Percentiles rank a stretch among this genome's conserved stretches.
Evolutionary conservation across 2,329 filamentous ascomycete species (phyloP).

Genomic region (Ascochyta rabiei): DNA sequence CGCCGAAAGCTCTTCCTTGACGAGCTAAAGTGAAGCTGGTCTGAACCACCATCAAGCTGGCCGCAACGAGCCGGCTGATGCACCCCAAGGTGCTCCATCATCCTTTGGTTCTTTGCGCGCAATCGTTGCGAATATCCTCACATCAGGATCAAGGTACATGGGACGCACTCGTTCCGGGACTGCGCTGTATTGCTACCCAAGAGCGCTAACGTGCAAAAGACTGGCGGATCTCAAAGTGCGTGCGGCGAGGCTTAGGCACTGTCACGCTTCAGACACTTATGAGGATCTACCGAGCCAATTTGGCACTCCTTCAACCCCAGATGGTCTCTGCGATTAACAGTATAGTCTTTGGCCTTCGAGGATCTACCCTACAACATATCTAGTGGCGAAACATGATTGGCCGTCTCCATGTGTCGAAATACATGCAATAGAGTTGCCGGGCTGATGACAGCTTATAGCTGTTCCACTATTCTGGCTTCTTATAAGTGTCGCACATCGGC

Average conservation of each 20-base stretch:
- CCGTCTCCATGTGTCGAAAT: not conserved
- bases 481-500: not conserved
- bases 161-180: not conserved
- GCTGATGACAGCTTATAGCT: not conserved
- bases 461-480: not conserved
- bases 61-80: not conserved
- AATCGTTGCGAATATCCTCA: not conserved
- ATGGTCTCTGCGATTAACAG: not conserved
- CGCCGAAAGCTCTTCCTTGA: no score
- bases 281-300: slow-evolving; percentile 4
- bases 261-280: not conserved
- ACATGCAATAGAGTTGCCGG: not conserved
- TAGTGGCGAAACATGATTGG: not conserved
- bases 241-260: not conserved
- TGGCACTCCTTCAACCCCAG: not conserved
- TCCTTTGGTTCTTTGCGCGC: not conserved
- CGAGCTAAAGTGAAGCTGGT: no score
- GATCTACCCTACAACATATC: not conserved
- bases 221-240: not conserved
- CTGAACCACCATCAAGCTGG: not conserved
- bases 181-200: slow-evolving; percentile 4
- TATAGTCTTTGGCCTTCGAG: not conserved
- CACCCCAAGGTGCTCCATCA: not conserved
- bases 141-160: not conserved
- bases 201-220: not conserved